Evolutionary conservation across 225 moss, liverwort and hornwort genomes (phyloP).

Genomic region (Rhytidiadelphus loreus): DNA sequence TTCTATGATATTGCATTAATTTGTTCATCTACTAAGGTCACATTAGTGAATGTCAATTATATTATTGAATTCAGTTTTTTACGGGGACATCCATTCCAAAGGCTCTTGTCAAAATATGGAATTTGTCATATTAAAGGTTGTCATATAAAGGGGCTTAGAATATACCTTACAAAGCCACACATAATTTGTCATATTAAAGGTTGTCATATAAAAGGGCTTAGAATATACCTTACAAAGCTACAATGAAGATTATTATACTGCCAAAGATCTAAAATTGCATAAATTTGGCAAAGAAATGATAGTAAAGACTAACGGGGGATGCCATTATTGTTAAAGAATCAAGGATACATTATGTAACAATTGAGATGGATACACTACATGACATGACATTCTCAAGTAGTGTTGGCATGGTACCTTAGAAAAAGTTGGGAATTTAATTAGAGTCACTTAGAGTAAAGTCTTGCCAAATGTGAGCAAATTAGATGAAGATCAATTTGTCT

Average conservation of each 20-base stretch:
- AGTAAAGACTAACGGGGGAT: accelerated
- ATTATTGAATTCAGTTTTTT: neutral
- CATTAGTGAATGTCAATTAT: neutral
- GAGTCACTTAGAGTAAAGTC: neutral
- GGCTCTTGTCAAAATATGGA: neutral
- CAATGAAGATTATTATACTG: neutral
- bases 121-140: neutral
- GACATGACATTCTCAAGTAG: neutral
- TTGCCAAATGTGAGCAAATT: neutral
- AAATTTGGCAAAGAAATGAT: neutral
- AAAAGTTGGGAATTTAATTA: neutral
- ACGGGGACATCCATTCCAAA: neutral
- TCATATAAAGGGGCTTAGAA: neutral
- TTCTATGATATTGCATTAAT: neutral
- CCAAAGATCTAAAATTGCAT: neutral
- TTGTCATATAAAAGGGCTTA: neutral
- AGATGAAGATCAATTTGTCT: neutral
- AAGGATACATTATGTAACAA: neutral
- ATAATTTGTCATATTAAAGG: neutral
- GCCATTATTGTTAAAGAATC: neutral
- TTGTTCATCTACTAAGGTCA: neutral
- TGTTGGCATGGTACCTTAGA: accelerated
- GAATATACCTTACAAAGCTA: neutral
- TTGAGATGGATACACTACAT: neutral
- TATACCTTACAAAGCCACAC: neutral